These are phyloP conservation scores for Mortierella sp. DNA, from an alignment of 371 early-diverging fungal species.

Conservation along the genomic window DNA sequence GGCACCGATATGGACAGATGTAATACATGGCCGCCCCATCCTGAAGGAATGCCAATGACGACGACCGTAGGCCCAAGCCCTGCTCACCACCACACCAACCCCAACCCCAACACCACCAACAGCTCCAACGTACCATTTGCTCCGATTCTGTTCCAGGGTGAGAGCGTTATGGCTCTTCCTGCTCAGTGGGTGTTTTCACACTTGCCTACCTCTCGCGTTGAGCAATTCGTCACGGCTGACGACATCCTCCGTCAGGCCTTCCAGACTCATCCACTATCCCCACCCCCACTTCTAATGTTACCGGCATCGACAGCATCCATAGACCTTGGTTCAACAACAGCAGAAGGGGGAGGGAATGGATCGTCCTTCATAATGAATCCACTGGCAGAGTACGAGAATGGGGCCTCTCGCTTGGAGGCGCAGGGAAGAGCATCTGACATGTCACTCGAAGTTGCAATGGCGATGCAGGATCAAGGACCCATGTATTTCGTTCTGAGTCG, in stretches of 20 bases:
- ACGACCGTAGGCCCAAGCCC: background rate
- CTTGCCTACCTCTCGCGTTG: background rate
- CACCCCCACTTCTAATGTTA: background rate
- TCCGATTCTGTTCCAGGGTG: constrained; percentile 5
- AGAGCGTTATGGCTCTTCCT: constrained; percentile 3
- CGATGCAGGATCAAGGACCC: constrained; percentile 7
- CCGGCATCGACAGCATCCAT: background rate
- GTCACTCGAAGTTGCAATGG: constrained; percentile 5
- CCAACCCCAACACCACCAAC: background rate
- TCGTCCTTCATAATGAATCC: background rate
- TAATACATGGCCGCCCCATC: background rate
- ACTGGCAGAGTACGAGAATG: background rate
- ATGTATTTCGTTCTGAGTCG: constrained; percentile 9
- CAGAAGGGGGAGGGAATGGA: background rate
- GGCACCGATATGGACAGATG: background rate
- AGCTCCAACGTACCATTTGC: background rate
- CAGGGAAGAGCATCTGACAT: background rate
- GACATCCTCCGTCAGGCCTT: background rate
- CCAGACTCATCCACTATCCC: background rate
- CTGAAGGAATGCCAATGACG: background rate
- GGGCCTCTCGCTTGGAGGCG: background rate
- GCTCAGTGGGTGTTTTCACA: constrained; percentile 9
- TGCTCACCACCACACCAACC: background rate
- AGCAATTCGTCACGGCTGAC: background rate
- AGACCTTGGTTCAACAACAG: background rate